Evolutionary conservation across 345 rosid genomes (phyloP).

Genomic region (Pugionium cornutum): DNA sequence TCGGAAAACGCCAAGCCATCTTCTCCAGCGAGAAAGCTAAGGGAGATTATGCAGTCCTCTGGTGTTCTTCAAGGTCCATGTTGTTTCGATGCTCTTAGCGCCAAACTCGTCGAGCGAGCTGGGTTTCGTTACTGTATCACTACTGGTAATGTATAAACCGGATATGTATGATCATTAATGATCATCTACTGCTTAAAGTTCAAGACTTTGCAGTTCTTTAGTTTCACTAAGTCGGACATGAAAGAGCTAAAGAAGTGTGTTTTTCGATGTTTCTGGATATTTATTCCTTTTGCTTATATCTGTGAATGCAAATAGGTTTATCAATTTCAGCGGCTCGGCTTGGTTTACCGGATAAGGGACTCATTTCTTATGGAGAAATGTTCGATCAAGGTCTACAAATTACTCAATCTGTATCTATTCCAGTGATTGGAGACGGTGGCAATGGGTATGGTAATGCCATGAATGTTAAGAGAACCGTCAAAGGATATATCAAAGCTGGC

Average conservation of each 20-base stretch:
- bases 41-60: constrained; percentile 61
- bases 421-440: constrained; percentile 88
- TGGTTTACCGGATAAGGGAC: constrained; percentile 74
- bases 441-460: constrained; percentile 82
- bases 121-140: constrained; percentile 78
- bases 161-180: constrained; percentile 3
- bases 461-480: constrained; percentile 87
- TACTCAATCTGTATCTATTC: constrained; percentile 69
- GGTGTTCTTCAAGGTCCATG: constrained; percentile 93
- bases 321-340: constrained; percentile 79
- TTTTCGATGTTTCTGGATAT: not conserved
- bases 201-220: constrained; percentile 17
- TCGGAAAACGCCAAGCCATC: constrained; percentile 24
- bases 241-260: not conserved
- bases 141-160: constrained; percentile 45
- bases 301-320: constrained; percentile 54
- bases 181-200: not conserved
- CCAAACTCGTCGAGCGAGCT: constrained; percentile 75
- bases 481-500: constrained; percentile 77
- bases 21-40: constrained; percentile 47
- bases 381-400: constrained; percentile 81
- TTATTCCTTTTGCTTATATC: not conserved
- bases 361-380: constrained; percentile 88
- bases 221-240: not conserved
- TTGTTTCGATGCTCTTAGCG: constrained; percentile 95